Conservation (phyloP, 2,329 filamentous ascomycete species). For the Fusarium longipes region DNA sequence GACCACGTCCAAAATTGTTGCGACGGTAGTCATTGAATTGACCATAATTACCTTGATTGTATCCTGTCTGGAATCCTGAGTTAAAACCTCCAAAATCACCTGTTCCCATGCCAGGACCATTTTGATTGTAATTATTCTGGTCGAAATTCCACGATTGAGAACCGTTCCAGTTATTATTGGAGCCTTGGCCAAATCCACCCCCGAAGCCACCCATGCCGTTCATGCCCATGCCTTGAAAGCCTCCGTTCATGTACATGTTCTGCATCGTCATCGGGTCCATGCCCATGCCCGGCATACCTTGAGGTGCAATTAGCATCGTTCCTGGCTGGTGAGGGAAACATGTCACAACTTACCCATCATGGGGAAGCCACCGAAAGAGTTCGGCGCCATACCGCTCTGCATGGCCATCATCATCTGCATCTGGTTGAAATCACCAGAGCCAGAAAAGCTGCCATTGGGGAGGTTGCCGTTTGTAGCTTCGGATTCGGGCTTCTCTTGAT, state of each 20-base stretch:
- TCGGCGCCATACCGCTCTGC: conserved; percentile 73
- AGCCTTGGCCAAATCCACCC: conserved; percentile 69
- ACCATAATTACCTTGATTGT: conserved; percentile 87
- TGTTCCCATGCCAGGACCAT: conserved; percentile 82
- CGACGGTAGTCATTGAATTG: conserved; percentile 82
- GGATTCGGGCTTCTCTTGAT: conserved; percentile 50
- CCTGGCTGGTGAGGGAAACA: not conserved
- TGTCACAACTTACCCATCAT: conserved; percentile 83
- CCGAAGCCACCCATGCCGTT: conserved; percentile 81
- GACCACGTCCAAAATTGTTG: conserved; percentile 73
- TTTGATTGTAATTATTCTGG: conserved; percentile 92
- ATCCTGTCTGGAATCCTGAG: conserved; percentile 80
- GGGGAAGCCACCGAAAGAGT: conserved; percentile 68
- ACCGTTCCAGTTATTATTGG: conserved; percentile 84
- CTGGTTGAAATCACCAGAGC: conserved; percentile 75
- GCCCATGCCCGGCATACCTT: conserved; percentile 83
- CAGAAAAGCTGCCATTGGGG: conserved; percentile 69
- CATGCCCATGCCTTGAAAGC: conserved; percentile 82
- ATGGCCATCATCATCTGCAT: conserved; percentile 86
- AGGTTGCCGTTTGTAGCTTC: conserved; percentile 61
- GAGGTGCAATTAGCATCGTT: conserved; percentile 46
- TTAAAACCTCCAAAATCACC: conserved; percentile 85
- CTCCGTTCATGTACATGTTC: conserved; percentile 82
- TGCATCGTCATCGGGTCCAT: conserved; percentile 85
- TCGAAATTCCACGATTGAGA: conserved; percentile 85